Evolutionary conservation across 345 rosid genomes (phyloP), one percentile per base, ranked within the genome.

Genomic region (Aegle marmelos): DNA sequence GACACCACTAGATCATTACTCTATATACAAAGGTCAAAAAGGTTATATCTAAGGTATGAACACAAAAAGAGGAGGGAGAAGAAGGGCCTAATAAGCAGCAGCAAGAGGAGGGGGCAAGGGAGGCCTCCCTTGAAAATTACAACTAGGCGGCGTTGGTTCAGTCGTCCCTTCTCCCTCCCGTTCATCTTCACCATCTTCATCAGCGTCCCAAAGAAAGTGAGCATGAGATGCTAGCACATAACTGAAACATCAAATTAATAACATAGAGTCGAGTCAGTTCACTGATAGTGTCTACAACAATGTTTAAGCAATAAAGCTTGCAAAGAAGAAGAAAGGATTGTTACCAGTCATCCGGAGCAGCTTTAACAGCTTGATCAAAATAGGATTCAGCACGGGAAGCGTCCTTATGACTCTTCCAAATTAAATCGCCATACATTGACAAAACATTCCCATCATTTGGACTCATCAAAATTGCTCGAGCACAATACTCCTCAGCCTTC

Each of bases 141-240:
- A 81, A 76, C 74, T 75, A 65, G 78, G 78, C 1, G 63, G 75
- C 17, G 86, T 30, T 48, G 80, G 41, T 24, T 78, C 82, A 67
- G 67, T 69, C 84, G 73, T 63, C n/a, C 70, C 86, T 56, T 81
- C 81, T 25, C 56, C 82, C 10, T 79, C 50, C 13, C 1, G 50
- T 45, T 45, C 90, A 2, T 82, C 89, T 31, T 85, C 93, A 2
- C 88, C 94, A 6, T 88, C 95, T 34, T 92, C 97, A 62, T 92
- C 96, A 36, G 94, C 84, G 31, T 95, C 97, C 98, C 98, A 95
- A 16, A 95, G 94, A 80, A 93, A 95, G 60, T 88, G 82, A 10
- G 97, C 97, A 85, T 93, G 92, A 0, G 99, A 93, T 56, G 99
- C 99, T 76, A 93, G 86, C 24, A 95, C 93, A 80, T 84, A 89